phyloP scores from a whole-genome alignment of 352 stramenopile species.

The Pythium brachiatum region DNA sequence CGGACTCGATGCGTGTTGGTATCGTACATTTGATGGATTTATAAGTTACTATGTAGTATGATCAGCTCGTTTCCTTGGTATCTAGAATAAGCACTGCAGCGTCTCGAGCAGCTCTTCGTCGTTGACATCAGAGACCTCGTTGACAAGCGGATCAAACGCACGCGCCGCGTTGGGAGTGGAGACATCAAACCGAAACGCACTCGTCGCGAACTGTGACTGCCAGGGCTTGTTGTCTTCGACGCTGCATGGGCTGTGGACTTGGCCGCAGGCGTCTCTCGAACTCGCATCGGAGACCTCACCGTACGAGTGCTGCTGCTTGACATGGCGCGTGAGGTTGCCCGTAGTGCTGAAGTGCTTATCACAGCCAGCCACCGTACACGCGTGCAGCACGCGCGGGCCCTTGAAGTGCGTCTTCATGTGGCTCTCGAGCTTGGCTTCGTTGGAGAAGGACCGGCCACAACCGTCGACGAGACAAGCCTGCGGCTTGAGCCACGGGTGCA shows the following conservation, averaged over 20 bases:
- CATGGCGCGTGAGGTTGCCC: conserved; percentile 34
- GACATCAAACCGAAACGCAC: not conserved
- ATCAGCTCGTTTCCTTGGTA: not conserved
- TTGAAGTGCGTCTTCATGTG: conserved; percentile 15
- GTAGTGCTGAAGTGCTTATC: conserved; percentile 57
- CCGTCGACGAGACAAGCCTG: conserved; percentile 7
- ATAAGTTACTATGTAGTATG: not conserved
- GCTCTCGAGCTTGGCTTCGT: conserved; percentile 14
- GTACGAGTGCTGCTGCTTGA: conserved; percentile 2
- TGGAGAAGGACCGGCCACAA: conserved; percentile 19
- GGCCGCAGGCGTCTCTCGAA: not conserved
- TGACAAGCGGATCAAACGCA: conserved; percentile 13
- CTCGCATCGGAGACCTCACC: not conserved
- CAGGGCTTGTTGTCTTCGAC: not conserved
- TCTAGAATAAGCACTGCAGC: conserved; percentile 17
- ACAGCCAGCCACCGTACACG: conserved; percentile 38
- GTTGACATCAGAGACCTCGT: conserved; percentile 16
- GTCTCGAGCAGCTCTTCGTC: conserved; percentile 18
- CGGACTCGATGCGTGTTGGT: not conserved
- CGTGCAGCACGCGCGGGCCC: conserved; percentile 29
- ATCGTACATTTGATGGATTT: not conserved
- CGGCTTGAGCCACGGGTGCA: conserved; percentile 44
- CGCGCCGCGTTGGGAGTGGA: conserved; percentile 8
- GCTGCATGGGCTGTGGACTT: not conserved
- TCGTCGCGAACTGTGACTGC: no score